Evolutionary conservation across 1,284 basidiomycete genomes (phyloP).

Genomic region (Pseudozyma hubeiensis): DNA sequence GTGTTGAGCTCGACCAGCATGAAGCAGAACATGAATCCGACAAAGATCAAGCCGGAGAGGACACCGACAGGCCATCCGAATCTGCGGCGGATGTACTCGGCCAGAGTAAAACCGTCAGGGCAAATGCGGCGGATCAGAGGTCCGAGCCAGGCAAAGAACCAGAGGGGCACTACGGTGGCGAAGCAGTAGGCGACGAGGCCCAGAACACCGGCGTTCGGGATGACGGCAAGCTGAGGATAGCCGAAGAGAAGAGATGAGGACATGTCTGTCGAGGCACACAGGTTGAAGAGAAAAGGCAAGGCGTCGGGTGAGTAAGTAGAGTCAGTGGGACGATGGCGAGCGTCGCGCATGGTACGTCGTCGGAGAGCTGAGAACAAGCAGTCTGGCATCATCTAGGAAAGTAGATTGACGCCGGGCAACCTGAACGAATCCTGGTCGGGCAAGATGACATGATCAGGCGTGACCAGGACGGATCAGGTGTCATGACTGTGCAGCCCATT

Average conservation of each 20-base stretch:
- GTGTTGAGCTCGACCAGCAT: conserved; percentile 69
- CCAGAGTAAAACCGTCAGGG: conserved; percentile 68
- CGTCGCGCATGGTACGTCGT: conserved; percentile 12
- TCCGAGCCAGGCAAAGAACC: conserved; percentile 67
- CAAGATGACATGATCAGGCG: not conserved
- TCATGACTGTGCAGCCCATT: not conserved
- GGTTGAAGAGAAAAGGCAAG: not conserved
- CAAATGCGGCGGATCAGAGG: conserved; percentile 62
- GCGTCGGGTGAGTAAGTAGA: conserved; percentile 15
- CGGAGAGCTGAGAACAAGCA: conserved; percentile 2
- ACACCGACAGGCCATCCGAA: conserved; percentile 67
- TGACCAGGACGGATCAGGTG: not conserved
- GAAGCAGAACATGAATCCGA: conserved; percentile 69
- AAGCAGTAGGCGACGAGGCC: conserved; percentile 66
- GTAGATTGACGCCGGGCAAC: no score
- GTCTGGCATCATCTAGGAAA: not conserved
- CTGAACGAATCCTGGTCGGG: no score
- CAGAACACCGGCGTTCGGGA: conserved; percentile 64
- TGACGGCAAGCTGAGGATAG: conserved; percentile 68
- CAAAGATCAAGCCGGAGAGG: conserved; percentile 63
- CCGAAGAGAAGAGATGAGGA: conserved; percentile 66
- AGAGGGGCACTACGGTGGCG: conserved; percentile 64
- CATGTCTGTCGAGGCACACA: conserved; percentile 59
- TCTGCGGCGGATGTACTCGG: conserved; percentile 66
- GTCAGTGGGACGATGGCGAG: conserved; percentile 22